These are phyloP conservation scores for Asterionellopsis glacialis DNA, from an alignment of 108 stramenopile genomes.

Conservation along the genomic window DNA sequence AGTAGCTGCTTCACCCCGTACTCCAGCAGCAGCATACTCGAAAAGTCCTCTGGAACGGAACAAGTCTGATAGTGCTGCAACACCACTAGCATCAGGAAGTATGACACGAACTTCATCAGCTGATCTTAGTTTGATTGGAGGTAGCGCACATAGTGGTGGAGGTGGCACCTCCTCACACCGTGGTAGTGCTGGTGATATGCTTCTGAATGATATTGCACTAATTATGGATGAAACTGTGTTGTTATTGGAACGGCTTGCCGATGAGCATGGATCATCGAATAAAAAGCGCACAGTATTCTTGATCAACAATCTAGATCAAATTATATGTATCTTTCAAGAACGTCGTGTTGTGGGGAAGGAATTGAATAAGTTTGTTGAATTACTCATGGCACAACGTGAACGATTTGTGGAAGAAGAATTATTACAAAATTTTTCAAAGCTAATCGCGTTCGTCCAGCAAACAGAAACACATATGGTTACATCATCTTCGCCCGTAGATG, in stretches of 20 bases:
- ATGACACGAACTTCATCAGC: too few relatives aligned
- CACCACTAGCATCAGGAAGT: background rate
- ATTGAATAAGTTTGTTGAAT: conserved; percentile 86
- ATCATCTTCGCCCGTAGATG: conserved; percentile 35
- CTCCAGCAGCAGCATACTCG: too few relatives aligned
- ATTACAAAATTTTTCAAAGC: conserved; percentile 83
- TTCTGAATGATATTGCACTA: conserved; percentile 71
- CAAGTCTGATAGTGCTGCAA: background rate
- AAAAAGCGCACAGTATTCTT: conserved; percentile 91
- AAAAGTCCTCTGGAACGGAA: background rate
- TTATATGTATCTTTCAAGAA: conserved; percentile 91
- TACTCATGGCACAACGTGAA: conserved; percentile 85
- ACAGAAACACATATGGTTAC: conserved; percentile 77
- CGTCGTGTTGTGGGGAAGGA: conserved; percentile 89
- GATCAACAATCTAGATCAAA: conserved; percentile 95
- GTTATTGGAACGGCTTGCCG: conserved; percentile 78
- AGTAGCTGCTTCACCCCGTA: conserved; percentile 1
- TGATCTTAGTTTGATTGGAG: too few relatives aligned
- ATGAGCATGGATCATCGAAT: conserved; percentile 63
- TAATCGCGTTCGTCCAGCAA: conserved; percentile 97
- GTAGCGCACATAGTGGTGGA: background rate
- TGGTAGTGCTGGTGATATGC: conserved; percentile 75
- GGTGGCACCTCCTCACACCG: conserved; percentile 28
- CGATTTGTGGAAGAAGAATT: conserved; percentile 97
- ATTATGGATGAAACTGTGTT: conserved; percentile 70